A percentile compares a stretch with the other conserved stretches of the same genome.
Conservation (phyloP, 179 eudicot species). For the Drosera spatulata region DNA sequence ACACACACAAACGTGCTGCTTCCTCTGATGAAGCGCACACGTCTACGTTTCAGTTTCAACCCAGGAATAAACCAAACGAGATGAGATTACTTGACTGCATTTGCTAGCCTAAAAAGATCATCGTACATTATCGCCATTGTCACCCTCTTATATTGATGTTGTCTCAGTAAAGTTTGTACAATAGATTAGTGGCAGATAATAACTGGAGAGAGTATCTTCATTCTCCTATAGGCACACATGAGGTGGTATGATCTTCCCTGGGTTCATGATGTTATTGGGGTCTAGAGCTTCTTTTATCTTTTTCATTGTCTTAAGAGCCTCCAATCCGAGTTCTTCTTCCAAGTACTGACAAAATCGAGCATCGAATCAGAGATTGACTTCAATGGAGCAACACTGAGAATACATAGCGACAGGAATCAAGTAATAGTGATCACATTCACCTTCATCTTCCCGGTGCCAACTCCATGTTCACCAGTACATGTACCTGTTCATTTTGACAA, state of each 20-base stretch:
- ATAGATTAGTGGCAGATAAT: too few species aligned
- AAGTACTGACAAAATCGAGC: conserved; percentile 44
- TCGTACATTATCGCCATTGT: too few species aligned
- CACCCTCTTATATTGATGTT: too few species aligned
- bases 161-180: too few species aligned
- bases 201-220: not conserved
- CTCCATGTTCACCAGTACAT: conserved; percentile 99
- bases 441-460: conserved; percentile 98
- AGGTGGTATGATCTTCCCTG: conserved; percentile 92
- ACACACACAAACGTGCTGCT: not conserved
- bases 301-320: conserved; percentile 75
- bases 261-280: conserved; percentile 89
- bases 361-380: not conserved
- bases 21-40: too few species aligned
- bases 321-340: conserved; percentile 85
- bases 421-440: conserved; percentile 16
- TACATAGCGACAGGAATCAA: too few species aligned
- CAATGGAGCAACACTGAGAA: too few species aligned
- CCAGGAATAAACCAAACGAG: too few species aligned
- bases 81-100: too few species aligned
- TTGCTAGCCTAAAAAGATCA: too few species aligned
- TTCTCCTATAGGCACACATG: conserved; percentile 58
- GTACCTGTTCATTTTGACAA: conserved; percentile 49
- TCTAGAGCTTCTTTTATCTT: conserved; percentile 79
- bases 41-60: too few species aligned